Evolutionary conservation across 2,329 filamentous ascomycete genomes (phyloP).

Genomic region (Aspergillus ochraceus): DNA sequence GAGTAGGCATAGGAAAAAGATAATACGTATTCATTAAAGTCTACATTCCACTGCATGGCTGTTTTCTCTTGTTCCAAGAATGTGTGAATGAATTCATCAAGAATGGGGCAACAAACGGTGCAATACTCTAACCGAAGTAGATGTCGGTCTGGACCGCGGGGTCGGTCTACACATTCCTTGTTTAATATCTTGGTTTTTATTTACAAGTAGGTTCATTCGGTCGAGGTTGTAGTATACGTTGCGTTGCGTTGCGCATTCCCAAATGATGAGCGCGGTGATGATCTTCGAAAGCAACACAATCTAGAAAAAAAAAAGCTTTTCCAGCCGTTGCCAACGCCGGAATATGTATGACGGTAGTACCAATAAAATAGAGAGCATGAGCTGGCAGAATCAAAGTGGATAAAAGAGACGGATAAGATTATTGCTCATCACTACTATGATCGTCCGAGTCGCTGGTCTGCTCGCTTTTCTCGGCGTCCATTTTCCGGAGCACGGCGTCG

Average conservation of each 20-base stretch:
- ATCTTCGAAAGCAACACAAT: too few relatives aligned
- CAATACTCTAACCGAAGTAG: neutral
- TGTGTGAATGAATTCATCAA: too few relatives aligned
- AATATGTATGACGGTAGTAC: too few relatives aligned
- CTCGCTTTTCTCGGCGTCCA: constrained; percentile 37
- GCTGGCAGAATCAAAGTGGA: neutral
- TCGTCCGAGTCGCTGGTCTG: constrained; percentile 39
- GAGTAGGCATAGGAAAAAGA: neutral
- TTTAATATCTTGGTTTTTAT: neutral
- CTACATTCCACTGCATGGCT: neutral
- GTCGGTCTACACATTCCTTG: neutral
- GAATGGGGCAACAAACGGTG: neutral
- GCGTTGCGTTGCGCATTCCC: neutral
- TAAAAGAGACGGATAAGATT: neutral
- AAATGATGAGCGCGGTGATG: too few relatives aligned
- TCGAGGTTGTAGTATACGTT: neutral
- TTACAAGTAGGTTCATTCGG: neutral
- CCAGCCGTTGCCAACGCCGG: neutral
- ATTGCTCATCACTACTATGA: constrained; percentile 33
- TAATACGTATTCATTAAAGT: neutral
- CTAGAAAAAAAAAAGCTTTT: neutral
- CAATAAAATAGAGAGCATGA: neutral
- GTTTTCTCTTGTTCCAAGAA: neutral
- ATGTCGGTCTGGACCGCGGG: neutral
- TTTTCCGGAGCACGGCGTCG: constrained; percentile 38